phyloP scores from a whole-genome alignment of 179 eudicot genomes.

The Drosera spatulata region DNA sequence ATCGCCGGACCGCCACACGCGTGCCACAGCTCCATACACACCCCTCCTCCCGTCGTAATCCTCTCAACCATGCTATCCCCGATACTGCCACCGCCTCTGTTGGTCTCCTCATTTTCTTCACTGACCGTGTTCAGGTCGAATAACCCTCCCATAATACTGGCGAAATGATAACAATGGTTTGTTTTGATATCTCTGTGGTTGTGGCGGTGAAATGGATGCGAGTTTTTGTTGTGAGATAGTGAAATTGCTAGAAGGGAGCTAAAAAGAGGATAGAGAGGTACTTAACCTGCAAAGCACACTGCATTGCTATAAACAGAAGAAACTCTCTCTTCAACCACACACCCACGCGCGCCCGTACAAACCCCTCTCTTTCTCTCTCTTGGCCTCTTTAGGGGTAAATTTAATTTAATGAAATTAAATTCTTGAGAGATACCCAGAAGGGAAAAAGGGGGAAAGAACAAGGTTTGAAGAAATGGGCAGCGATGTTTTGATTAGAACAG shows the following conservation, averaged over 20 bases:
- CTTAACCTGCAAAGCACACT: constrained; percentile 35
- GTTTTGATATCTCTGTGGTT: constrained; percentile 1
- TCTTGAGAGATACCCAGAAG: neutral
- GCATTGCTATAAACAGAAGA: constrained; percentile 24
- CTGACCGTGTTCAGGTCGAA: constrained; percentile 68
- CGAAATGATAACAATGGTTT: constrained; percentile 5
- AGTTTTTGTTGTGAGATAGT: neutral
- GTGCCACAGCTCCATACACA: constrained; percentile 29
- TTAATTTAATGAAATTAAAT: neutral
- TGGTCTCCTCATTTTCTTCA: constrained; percentile 27
- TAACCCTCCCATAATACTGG: constrained; percentile 6
- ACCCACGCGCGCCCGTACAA: constrained; percentile 6
- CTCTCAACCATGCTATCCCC: neutral
- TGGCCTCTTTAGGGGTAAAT: neutral
- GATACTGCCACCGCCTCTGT: neutral
- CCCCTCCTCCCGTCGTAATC: constrained; percentile 44
- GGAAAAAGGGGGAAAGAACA: neutral
- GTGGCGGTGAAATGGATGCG: neutral
- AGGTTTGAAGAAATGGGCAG: no score
- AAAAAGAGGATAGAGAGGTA: constrained; percentile 38
- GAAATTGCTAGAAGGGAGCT: constrained; percentile 29
- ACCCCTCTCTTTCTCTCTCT: neutral
- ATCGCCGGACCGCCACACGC: constrained; percentile 93
- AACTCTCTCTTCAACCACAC: neutral
- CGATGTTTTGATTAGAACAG: no score